phyloP scores from a whole-genome alignment of 495 filamentous ascomycete species.

The Astrocystis sublimbata region DNA sequence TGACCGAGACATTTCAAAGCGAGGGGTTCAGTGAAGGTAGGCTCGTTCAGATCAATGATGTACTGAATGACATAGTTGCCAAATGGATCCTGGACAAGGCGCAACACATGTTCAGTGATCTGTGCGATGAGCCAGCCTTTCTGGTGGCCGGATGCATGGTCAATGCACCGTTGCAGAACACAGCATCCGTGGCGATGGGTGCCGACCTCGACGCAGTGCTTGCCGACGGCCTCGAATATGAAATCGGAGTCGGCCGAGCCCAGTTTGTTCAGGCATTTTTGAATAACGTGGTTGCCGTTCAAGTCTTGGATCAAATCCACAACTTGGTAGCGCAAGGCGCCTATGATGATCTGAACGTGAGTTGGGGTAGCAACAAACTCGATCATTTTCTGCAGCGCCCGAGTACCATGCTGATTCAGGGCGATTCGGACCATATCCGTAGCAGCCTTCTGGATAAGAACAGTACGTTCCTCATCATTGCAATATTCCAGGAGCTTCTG shows the following conservation, averaged over 20 bases:
- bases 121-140: conserved; percentile 80
- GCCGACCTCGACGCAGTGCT: conserved; percentile 82
- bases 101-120: conserved; percentile 79
- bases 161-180: conserved; percentile 95
- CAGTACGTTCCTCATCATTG: conserved; percentile 90
- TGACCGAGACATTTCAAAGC: conserved; percentile 74
- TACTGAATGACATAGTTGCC: conserved; percentile 99
- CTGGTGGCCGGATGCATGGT: conserved; percentile 88
- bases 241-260: conserved; percentile 80
- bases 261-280: conserved; percentile 96
- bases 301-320: conserved; percentile 93
- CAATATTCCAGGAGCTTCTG: conserved; percentile 95
- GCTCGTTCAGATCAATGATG: conserved; percentile 87
- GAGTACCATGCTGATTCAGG: conserved; percentile 93
- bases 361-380: conserved; percentile 83
- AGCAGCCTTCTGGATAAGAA: conserved; percentile 84
- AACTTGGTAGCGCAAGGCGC: conserved; percentile 73
- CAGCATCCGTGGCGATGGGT: conserved; percentile 98
- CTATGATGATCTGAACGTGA: conserved; percentile 77
- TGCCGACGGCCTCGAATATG: conserved; percentile 92
- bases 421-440: conserved; percentile 86
- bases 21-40: conserved; percentile 79
- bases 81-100: conserved; percentile 92
- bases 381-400: conserved; percentile 98
- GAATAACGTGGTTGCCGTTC: conserved; percentile 98